These are phyloP conservation scores for Linum usitatissimum DNA, from an alignment of 345 rosid species.

Conservation along the genomic window DNA sequence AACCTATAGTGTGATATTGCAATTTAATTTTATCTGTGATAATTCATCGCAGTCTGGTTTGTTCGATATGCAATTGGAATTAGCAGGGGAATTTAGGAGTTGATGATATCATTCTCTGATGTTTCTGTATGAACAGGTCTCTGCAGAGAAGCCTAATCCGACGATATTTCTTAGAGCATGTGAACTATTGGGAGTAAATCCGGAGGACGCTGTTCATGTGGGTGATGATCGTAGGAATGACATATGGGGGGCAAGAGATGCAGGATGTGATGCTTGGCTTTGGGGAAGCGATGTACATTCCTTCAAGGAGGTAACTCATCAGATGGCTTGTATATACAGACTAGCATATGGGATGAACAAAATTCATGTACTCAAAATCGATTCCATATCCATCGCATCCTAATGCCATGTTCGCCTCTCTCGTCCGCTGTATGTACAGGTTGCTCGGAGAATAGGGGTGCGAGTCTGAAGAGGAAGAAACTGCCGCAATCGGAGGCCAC, in stretches of 20 bases:
- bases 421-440: background rate
- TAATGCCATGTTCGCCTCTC: background rate
- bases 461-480: background rate
- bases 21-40: background rate
- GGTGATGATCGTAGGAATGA: constrained; percentile 99
- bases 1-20: background rate
- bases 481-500: background rate
- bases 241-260: constrained; percentile 98
- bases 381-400: background rate
- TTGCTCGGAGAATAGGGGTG: background rate
- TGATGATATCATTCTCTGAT: constrained; percentile 2
- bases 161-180: constrained; percentile 90
- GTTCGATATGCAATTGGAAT: background rate
- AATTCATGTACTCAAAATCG: too few species aligned
- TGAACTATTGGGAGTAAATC: constrained; percentile 67
- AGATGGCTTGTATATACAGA: too few species aligned
- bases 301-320: constrained; percentile 53
- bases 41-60: background rate
- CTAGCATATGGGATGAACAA: too few species aligned
- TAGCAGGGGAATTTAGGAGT: background rate
- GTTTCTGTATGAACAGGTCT: constrained; percentile 42
- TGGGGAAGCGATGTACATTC: constrained; percentile 96
- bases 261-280: constrained; percentile 97
- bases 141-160: constrained; percentile 96
- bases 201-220: constrained; percentile 92